phyloP scores from a whole-genome alignment of 2,329 filamentous ascomycete genomes.

The Sclerotinia nivalis region DNA sequence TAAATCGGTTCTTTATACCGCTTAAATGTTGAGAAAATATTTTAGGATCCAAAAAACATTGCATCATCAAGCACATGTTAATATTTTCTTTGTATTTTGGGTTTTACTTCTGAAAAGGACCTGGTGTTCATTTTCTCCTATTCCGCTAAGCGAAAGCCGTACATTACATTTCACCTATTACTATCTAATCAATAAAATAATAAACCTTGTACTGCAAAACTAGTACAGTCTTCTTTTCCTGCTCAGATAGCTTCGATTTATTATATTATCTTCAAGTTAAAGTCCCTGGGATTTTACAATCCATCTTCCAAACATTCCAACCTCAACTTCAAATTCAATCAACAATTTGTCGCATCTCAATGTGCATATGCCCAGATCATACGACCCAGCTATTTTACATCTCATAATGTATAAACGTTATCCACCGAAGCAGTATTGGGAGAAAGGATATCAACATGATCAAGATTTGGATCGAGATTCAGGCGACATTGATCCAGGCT shows the following conservation, averaged over 20 bases:
- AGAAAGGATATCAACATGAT: background rate
- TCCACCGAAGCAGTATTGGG: background rate
- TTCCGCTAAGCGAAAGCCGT: background rate
- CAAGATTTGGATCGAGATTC: background rate
- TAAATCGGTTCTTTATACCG: no score
- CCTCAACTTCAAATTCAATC: background rate
- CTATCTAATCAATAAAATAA: background rate
- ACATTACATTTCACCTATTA: background rate
- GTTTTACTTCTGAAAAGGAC: background rate
- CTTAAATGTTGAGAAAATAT: no score
- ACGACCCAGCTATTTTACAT: background rate
- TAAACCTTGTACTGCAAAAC: background rate
- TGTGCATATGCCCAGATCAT: background rate
- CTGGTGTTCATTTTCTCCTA: background rate
- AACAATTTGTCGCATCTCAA: no score
- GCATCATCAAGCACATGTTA: background rate
- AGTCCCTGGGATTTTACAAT: fast-evolving
- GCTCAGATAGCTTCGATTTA: fast-evolving
- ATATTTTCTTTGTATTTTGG: background rate
- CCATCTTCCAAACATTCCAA: background rate
- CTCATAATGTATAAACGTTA: background rate
- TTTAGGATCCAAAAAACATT: no score
- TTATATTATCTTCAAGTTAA: background rate
- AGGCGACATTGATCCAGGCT: no score
- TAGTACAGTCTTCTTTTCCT: background rate